Evolutionary conservation across 768 basidiomycete genomes (phyloP).

Genomic region (Pulveroboletus sp.): DNA sequence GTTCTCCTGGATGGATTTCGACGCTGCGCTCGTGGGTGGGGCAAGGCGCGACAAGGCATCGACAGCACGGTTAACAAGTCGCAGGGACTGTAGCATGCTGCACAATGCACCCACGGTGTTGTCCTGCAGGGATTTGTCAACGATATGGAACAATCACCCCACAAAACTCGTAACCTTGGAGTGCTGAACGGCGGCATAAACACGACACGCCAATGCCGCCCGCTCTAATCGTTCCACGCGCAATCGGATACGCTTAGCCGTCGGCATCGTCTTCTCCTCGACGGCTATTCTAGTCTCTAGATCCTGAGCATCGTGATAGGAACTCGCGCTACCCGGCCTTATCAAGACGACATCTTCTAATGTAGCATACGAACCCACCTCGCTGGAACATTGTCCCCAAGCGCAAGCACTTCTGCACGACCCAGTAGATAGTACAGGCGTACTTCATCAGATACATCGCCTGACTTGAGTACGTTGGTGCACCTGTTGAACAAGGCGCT

Average conservation of each 20-base stretch:
- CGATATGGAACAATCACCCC: not conserved
- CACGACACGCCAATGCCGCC: slow-evolving; percentile 66
- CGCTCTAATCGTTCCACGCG: slow-evolving; percentile 60
- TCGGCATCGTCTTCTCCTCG: slow-evolving; percentile 46
- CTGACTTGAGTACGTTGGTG: slow-evolving; percentile 41
- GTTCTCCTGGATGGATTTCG: slow-evolving; percentile 35
- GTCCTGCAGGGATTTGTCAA: slow-evolving; percentile 39
- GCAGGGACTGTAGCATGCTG: slow-evolving; percentile 61
- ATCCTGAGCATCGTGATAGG: slow-evolving; percentile 58
- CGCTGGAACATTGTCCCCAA: slow-evolving; percentile 51
- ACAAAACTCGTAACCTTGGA: slow-evolving; percentile 45
- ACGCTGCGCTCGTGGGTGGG: slow-evolving; percentile 30
- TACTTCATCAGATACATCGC: slow-evolving; percentile 46
- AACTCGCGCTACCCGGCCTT: slow-evolving; percentile 34
- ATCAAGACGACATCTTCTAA: not conserved
- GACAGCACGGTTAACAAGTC: slow-evolving; percentile 76
- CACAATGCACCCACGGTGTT: slow-evolving; percentile 54
- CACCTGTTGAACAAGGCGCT: slow-evolving; percentile 58
- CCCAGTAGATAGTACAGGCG: slow-evolving; percentile 54
- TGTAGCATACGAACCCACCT: slow-evolving; percentile 40
- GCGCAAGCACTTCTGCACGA: slow-evolving; percentile 61
- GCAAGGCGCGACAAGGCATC: slow-evolving; percentile 60
- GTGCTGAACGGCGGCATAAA: slow-evolving; percentile 65
- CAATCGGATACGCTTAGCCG: slow-evolving; percentile 51
- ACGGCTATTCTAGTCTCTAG: slow-evolving; percentile 39